Evolutionary conservation across 2,329 filamentous ascomycete species (phyloP).

Genomic region (Aureobasidium melanogenum): DNA sequence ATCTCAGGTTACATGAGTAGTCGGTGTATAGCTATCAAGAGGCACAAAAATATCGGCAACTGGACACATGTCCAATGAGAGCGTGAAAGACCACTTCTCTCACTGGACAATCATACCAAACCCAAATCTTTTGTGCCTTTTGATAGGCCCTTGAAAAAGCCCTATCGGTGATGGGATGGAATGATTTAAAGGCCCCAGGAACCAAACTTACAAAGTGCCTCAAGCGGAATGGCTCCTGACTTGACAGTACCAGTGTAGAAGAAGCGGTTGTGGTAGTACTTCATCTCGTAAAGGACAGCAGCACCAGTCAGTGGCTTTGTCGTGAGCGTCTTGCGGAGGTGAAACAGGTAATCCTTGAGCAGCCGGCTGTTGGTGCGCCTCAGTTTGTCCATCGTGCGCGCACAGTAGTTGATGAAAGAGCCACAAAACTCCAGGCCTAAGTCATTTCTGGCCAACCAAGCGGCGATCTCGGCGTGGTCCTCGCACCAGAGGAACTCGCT

Average conservation of each 20-base stretch:
- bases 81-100: not conserved
- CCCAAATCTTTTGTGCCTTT: not conserved
- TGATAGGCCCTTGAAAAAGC: too few species aligned
- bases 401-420: not conserved
- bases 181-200: too few species aligned
- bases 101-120: not conserved
- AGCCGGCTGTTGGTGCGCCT: too few species aligned
- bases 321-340: not conserved
- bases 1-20: not conserved
- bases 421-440: not conserved
- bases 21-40: not conserved
- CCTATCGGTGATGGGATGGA: not conserved
- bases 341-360: not conserved
- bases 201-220: not conserved
- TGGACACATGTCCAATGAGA: not conserved
- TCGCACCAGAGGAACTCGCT: not conserved
- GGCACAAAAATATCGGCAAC: not conserved
- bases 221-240: not conserved
- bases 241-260: not conserved
- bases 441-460: not conserved
- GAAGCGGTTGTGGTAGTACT: not conserved
- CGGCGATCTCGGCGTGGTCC: not conserved
- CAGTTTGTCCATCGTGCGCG: not conserved
- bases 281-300: not conserved
- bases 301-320: not conserved